Percentiles rank a stretch among this genome's conserved stretches.
Evolutionary conservation across 225 moss, liverwort and hornwort species (phyloP).

Genomic region (Thuidium tamariscinum): DNA sequence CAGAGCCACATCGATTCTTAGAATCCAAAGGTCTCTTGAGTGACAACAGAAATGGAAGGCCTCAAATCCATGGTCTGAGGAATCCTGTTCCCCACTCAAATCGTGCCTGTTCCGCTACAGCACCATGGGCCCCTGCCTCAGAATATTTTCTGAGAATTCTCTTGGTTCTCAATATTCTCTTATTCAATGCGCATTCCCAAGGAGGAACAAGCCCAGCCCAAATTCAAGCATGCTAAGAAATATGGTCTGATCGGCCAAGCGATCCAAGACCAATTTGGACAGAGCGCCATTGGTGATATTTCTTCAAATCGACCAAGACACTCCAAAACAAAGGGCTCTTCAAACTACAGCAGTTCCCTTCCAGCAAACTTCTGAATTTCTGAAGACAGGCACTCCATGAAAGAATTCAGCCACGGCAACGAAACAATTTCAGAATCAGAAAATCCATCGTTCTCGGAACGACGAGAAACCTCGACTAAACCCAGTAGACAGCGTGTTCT

Average conservation of each 20-base stretch:
- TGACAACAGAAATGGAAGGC: neutral
- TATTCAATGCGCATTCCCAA: neutral
- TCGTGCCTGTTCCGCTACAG: neutral
- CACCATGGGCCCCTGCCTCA: neutral
- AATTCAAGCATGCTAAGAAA: neutral
- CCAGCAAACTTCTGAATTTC: neutral
- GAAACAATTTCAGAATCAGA: neutral
- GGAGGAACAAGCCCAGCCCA: neutral
- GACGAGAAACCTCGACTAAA: neutral
- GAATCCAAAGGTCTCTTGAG: neutral
- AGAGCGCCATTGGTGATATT: neutral
- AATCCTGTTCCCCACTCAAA: neutral
- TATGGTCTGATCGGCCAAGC: neutral
- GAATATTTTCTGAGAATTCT: neutral
- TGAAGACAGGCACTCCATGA: neutral
- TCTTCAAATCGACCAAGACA: neutral
- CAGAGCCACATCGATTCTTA: neutral
- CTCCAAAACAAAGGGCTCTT: neutral
- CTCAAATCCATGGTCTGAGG: neutral
- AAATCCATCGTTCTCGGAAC: neutral
- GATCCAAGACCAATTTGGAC: neutral
- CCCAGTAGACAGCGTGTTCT: neutral
- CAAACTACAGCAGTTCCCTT: neutral
- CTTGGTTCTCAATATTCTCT: neutral
- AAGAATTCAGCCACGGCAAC: neutral